Evolutionary conservation across 2,329 filamentous ascomycete genomes (phyloP).

Genomic region (Ascochyta lentis): DNA sequence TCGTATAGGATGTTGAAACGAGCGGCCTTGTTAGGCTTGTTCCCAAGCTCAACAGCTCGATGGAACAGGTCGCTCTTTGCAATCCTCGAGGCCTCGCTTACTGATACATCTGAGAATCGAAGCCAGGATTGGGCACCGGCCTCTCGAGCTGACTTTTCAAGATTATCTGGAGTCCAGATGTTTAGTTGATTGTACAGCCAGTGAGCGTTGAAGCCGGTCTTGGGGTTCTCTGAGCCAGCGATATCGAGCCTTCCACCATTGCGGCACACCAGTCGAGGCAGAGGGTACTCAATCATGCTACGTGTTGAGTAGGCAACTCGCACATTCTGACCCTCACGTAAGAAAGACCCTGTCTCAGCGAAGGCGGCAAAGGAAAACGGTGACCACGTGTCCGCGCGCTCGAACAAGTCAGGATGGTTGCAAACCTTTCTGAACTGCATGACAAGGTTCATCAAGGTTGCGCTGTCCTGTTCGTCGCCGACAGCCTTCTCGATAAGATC

Average conservation of each 20-base stretch:
- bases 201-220: constrained; percentile 80
- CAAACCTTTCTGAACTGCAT: constrained; percentile 99
- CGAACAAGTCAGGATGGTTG: constrained; percentile 96
- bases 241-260: constrained; percentile 78
- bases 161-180: constrained; percentile 83
- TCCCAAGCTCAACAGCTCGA: constrained; percentile 69
- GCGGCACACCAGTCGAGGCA: constrained; percentile 84
- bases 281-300: constrained; percentile 81
- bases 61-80: constrained; percentile 75
- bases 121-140: constrained; percentile 84
- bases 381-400: constrained; percentile 89
- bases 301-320: constrained; percentile 86
- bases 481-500: constrained; percentile 97
- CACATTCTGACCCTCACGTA: constrained; percentile 83
- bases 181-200: constrained; percentile 85
- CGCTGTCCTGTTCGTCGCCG: constrained; percentile 92
- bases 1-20: constrained; percentile 73
- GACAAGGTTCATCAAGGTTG: constrained; percentile 97
- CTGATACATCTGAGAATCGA: constrained; percentile 80
- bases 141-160: constrained; percentile 67
- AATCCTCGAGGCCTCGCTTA: constrained; percentile 72
- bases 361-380: constrained; percentile 85
- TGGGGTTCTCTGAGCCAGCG: constrained; percentile 73
- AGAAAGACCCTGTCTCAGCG: constrained; percentile 93
- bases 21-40: constrained; percentile 64